A percentile compares a stretch with the other conserved stretches of the same genome.
These are phyloP conservation scores for Aspergillus olivimuriae DNA, from an alignment of 495 filamentous ascomycete genomes.

Conservation along the genomic window DNA sequence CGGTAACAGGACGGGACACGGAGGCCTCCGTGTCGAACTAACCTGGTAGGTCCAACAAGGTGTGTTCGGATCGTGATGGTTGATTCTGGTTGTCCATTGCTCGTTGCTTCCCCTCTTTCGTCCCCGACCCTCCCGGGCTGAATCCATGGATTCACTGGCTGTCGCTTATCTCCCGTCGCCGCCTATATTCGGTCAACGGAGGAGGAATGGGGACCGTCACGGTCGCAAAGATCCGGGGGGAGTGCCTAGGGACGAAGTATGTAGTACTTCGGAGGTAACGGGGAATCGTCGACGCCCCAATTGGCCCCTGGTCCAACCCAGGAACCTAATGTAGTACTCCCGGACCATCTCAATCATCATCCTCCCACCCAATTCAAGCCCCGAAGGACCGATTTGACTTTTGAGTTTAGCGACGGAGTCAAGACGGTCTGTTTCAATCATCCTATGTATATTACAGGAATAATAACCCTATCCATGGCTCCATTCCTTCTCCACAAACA, in stretches of 20 bases:
- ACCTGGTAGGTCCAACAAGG: not conserved
- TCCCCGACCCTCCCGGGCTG: not conserved
- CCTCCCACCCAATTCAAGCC: too few species aligned
- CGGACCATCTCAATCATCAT: not conserved
- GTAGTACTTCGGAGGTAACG: too few species aligned
- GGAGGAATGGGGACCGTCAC: not conserved
- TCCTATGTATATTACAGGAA: constrained; percentile 1
- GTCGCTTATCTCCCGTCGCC: constrained; percentile 1
- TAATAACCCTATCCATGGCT: constrained; percentile 12
- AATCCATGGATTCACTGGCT: not conserved
- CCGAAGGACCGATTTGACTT: constrained; percentile 7
- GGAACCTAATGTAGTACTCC: too few species aligned
- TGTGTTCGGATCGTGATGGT: too few species aligned
- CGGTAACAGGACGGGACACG: constrained; percentile 5
- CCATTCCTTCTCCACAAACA: constrained; percentile 2
- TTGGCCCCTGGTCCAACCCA: too few species aligned
- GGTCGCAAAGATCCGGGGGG: too few species aligned
- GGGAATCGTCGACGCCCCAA: too few species aligned
- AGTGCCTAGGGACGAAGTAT: too few species aligned
- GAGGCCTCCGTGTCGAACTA: constrained; percentile 4
- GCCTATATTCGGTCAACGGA: not conserved
- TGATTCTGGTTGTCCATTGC: not conserved
- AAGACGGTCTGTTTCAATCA: constrained; percentile 7
- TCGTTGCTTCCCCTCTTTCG: not conserved
- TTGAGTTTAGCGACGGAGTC: constrained; percentile 10